Evolutionary conservation across 495 filamentous ascomycete genomes (phyloP), one percentile per base, ranked within the genome.

Genomic region (Darksidea phi): DNA sequence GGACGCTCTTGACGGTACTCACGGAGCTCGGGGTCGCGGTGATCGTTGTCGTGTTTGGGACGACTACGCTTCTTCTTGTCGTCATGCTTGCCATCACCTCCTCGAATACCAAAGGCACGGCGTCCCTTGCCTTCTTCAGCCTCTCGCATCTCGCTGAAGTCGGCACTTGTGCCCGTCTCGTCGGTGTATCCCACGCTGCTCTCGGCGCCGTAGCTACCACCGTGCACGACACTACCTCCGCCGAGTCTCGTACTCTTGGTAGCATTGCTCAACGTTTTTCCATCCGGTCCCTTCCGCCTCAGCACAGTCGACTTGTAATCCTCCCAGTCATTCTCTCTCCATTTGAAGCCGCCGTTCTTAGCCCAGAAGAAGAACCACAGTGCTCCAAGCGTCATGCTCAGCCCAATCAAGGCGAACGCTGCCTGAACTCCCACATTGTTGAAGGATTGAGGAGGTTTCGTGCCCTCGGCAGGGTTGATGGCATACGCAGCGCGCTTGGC

Each of bases 341-440:
- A 98, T 57, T 86, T 74, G 76, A 97, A 97, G 1, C 94, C 95
- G 66, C 93, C 95, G 70, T 97, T 94, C 75, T 88, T 91, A 54
- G 91, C 91, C 88, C 88, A 95, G 82, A 97, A 95, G 81, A 97
- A 98, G 78, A 97, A 96, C 94, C 94, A 98, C 62, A 97, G 88
- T 20, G 75, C 79, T 0, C 80, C 83, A 20, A 92, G 60, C 28
- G 92, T 90, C 71, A 97, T 87, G 18, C 76, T 84, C 2, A 83
- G 86, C 28, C 90, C 90, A 53, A 97, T 79, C 25, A 97, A 70
- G 8, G 87, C 95, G 68, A 98, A 96, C 3, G 97, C 78, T 6
- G 85, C 85, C 71, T 96, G 84, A 49, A 96, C 79, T 49, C 83
- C 88, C 17, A 84, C 83, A 79, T 93, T 95, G 76, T 94, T 91